phyloP scores from a whole-genome alignment of 805 yeast species.

The Candida koratica region DNA sequence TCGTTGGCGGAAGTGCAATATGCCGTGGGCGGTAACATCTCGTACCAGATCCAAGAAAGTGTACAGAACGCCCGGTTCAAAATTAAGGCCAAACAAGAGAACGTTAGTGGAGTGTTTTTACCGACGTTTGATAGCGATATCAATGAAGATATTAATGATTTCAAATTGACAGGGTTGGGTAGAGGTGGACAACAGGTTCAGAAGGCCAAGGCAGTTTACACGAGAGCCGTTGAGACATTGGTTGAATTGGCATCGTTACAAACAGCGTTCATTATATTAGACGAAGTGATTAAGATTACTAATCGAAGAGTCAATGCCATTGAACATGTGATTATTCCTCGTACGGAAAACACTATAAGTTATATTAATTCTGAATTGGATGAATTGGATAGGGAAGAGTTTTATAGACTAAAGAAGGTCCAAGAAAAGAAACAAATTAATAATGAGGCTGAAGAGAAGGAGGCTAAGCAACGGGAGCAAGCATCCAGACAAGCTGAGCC shows the following conservation, averaged over 20 bases:
- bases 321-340: constrained; percentile 95
- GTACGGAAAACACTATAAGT: constrained; percentile 91
- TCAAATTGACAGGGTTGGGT: constrained; percentile 94
- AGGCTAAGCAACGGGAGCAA: constrained; percentile 1
- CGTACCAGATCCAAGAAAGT: constrained; percentile 92
- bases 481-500: too few relatives aligned
- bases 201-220: constrained; percentile 87
- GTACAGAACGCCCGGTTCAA: constrained; percentile 88
- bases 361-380: constrained; percentile 94
- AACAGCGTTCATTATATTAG: constrained; percentile 93
- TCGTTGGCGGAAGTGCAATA: constrained; percentile 95
- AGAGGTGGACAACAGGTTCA: constrained; percentile 98
- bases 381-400: constrained; percentile 97
- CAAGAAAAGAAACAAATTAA: constrained; percentile 90
- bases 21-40: constrained; percentile 95
- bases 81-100: constrained; percentile 88
- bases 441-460: constrained; percentile 50
- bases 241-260: constrained; percentile 95
- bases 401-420: constrained; percentile 92
- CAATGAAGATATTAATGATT: constrained; percentile 84
- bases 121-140: constrained; percentile 88
- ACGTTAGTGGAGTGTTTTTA: constrained; percentile 90
- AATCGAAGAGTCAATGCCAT: constrained; percentile 98
- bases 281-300: constrained; percentile 96
- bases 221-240: constrained; percentile 94